Base-by-base conservation (phyloP, 768 basidiomycete genomes). In the Phanerochaete carnosa region DNA sequence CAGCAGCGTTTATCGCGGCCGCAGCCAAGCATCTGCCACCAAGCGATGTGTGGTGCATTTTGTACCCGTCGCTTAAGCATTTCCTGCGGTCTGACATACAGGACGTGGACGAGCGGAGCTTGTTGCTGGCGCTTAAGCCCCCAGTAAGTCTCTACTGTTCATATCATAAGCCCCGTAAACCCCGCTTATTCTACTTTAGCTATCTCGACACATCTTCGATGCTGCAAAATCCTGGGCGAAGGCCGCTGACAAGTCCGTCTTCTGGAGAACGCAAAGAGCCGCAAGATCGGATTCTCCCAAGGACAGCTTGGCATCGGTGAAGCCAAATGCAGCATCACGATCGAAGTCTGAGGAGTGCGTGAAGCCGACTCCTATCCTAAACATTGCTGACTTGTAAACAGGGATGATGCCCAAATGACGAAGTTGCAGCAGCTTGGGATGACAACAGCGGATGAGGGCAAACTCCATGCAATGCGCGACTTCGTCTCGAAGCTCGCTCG, bases 31-130 rank as follows among this genome's bases (percentile, higher is more conserved):
- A 91, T 63, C 81, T 99, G 6, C 90, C 90, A 0, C 73, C 79
- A 2, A 94, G 93, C 56, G 97, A 99, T 69, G 87, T 94, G 23
- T 98, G 97, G 96, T 98, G 95, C 68, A 96, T 98, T 45, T 73
- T 99, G 9, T 98, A 98, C 66, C 96, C 97, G 0, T 92, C 90
- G 0, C 74, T 98, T 45, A 83, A 92, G 49, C 89, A 94, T 66
- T 86, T 95, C 60, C 77, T 98, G 39, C 89, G 88, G 59, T 92
- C 87, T 1, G 97, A 98, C 65, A 78, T 98, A 23, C 80, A 79
- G 1, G 79, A 80, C 7, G 83, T 98, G 50, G 84, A 90, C 52
- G 92, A 92, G 60, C 80, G 80, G 54, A 87, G 83, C 47, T 68
- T 99, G n/a, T 73, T 98, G 29, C 77, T 82, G 29, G 85, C 88